Evolutionary conservation across 192 early-diverging fungal species (phyloP), one percentile per base, ranked within the genome.

Genomic region (Coemansia sp.): DNA sequence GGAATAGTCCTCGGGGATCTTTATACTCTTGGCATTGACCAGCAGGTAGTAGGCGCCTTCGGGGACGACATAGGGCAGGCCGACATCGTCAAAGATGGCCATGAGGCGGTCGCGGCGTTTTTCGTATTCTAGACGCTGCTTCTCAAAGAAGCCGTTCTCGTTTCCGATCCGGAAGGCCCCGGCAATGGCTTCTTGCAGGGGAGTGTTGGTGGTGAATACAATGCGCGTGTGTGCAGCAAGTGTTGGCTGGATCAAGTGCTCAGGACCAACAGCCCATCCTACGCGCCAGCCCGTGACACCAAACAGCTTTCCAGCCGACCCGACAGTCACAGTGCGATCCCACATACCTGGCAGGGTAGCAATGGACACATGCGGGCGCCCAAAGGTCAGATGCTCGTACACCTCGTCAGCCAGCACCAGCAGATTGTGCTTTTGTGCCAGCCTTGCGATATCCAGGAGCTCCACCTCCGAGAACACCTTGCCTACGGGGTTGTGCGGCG

Each of bases 241-340:
- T 3, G 85, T 75, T 11, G 87, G 72, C 28, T 86, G 74, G 24
- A 90, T 82, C 32, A 97, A 51, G 14, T 82, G 69, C 14, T 73
- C 77, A 18, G 88, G 86, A 22, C 87, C 93, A 24, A 94, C 79
- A 28, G 83, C 75, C 95, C 95, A 97, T 32, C 95, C 95, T 32
- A 97, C 80, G 51, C 94, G 93, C 95, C 95, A 97, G 25, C 95
- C 95, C 7, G 95, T 97, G 13, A 92, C 86, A 26, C 91, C 95
- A 73, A 94, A 92, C 72, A 90, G 88, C 69, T 97, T 97, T 38
- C 95, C 94, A 10, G 88, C 86, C 32, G 86, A 89, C 9, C 93
- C 91, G 19, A 95, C 83, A n/a, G 93, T 92, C 36, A 97, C 84
- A 4, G 95, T 95, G 38, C 93, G 83, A 54, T 93, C 84, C 87